Evolutionary conservation across 108 stramenopile species (phyloP), one percentile per base, ranked within the genome.

Genomic region (Nitzschia palea): DNA sequence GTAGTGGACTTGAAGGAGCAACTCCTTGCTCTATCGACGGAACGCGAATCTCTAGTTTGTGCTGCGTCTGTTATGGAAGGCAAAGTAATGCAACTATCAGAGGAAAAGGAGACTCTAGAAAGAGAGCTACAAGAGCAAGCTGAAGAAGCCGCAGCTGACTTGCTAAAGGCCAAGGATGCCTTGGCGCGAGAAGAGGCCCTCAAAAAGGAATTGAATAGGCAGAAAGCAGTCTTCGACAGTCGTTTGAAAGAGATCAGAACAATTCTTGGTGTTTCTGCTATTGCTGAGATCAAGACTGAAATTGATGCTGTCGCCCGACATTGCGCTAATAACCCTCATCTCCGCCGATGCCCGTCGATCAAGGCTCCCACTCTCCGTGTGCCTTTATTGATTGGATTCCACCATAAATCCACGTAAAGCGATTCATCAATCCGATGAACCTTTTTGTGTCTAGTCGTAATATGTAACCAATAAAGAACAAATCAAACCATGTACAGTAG

Each of bases 221-320:
- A 60, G 27, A 60, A 43, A 40, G 23, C 25, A 25, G 20, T 25
- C 22, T 60, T 60, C 31, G 40, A 60, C 17, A 15, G n/a, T 40
- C 59, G 59, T 6, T 26, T 60, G 36, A n/a, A 31, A 42, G 59
- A 60, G 25, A 60, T 60, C 59, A 31, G 59, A 34, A 14, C 59
- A 31, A 60, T 60, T 42, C 59, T 60, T 43, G 59, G 59, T 40
- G 59, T 60, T 25, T 42, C 59, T 15, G 59, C 40, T 0, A 37
- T 60, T 42, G 22, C 59, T 23, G 59, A 60, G 40, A 42, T 60
- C 59, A 60, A 26, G 23, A 42, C 59, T 2, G 59, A 60, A 5
- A 40, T 60, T 20, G 27, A n/a, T 6, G 43, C 37, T 22, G 59
- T 40, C 10, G 37, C 59, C 1, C 59, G 59, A 17, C 17, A 17